Evolutionary conservation across 1,284 basidiomycete genomes (phyloP).

Genomic region (Exobasidium cylindrosporum): DNA sequence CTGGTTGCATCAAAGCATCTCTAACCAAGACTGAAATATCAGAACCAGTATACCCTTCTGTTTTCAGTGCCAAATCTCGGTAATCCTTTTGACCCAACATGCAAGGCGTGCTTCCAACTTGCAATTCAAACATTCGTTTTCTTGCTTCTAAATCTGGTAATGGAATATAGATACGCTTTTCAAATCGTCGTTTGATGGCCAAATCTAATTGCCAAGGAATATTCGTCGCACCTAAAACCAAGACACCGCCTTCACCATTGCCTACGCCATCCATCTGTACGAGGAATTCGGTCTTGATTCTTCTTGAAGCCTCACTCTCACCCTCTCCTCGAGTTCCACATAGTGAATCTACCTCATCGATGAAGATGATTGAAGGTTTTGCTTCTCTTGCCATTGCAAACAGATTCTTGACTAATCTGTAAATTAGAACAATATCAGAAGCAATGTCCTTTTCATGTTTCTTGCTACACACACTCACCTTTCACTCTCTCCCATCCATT

Average conservation of each 20-base stretch:
- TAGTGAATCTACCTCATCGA: slow-evolving; percentile 96
- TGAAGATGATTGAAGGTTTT: slow-evolving; percentile 97
- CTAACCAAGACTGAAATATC: slow-evolving; percentile 94
- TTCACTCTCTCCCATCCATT: slow-evolving; percentile 99
- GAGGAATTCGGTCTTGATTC: slow-evolving; percentile 98
- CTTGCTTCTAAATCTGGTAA: slow-evolving; percentile 91
- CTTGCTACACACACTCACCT: slow-evolving; percentile 31
- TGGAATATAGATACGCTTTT: slow-evolving; percentile 97
- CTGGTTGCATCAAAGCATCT: slow-evolving; percentile 97
- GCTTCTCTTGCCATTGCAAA: slow-evolving; percentile 94
- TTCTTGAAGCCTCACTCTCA: slow-evolving; percentile 88
- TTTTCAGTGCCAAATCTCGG: slow-evolving; percentile 74
- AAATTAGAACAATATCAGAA: neutral
- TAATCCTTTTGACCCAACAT: slow-evolving; percentile 77
- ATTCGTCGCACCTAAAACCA: slow-evolving; percentile 98
- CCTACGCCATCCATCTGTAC: slow-evolving; percentile 98
- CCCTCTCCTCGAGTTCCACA: slow-evolving; percentile 92
- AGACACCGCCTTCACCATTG: slow-evolving; percentile 85
- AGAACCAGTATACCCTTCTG: slow-evolving; percentile 91
- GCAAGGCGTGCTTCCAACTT: slow-evolving; percentile 89
- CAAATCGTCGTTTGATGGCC: slow-evolving; percentile 96
- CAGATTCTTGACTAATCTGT: slow-evolving; percentile 83
- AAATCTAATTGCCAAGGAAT: slow-evolving; percentile 81
- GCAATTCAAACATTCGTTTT: slow-evolving; percentile 91
- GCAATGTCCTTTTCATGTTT: neutral